phyloP scores from a whole-genome alignment of 2,329 filamentous ascomycete genomes.

The Fusarium sarcochroum region DNA sequence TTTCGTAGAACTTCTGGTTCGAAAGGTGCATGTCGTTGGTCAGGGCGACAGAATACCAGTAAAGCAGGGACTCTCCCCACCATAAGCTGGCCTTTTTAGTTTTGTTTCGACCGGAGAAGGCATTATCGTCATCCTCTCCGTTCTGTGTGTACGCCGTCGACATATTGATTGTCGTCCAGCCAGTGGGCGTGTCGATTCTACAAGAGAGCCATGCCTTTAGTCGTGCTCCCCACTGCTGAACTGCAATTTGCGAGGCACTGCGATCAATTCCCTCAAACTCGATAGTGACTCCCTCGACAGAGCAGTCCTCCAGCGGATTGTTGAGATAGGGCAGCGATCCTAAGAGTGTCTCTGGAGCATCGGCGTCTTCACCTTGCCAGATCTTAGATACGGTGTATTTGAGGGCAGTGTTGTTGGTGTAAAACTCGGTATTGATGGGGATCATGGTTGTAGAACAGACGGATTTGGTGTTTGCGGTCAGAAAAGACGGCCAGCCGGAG shows the following conservation, averaged over 20 bases:
- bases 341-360: background rate
- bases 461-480: background rate
- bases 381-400: constrained; percentile 5
- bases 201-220: background rate
- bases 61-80: constrained; percentile 4
- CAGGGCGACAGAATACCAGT: background rate
- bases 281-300: background rate
- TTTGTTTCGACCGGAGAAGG: background rate
- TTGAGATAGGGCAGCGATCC: background rate
- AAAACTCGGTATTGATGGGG: background rate
- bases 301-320: background rate
- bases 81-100: background rate
- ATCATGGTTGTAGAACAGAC: background rate
- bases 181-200: background rate
- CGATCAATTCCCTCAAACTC: constrained; percentile 5
- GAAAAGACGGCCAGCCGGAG: constrained; percentile 2
- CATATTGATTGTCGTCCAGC: background rate
- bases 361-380: background rate
- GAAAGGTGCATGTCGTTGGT: constrained; percentile 1
- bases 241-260: background rate
- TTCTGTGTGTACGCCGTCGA: constrained; percentile 1
- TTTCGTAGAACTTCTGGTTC: background rate
- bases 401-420: background rate
- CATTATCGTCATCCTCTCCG: background rate
- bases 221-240: constrained; percentile 2